Evolutionary conservation across 2,329 filamentous ascomycete genomes (phyloP).

Genomic region (Tolypocladium inflatum): DNA sequence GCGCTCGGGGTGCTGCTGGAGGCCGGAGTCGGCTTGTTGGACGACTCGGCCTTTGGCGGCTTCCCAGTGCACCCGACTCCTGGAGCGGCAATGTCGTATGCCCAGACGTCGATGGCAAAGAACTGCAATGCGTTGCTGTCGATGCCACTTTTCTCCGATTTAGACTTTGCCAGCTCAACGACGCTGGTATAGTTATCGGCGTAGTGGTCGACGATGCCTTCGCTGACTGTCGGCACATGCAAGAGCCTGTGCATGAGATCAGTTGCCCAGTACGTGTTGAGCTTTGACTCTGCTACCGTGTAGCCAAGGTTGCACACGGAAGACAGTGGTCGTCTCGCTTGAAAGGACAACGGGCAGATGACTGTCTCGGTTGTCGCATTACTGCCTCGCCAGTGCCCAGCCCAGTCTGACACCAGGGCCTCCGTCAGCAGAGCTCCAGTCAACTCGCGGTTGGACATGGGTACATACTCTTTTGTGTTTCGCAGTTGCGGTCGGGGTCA

Average conservation of each 20-base stretch:
- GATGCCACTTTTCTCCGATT: slow-evolving; percentile 36
- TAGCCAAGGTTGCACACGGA: slow-evolving; percentile 55
- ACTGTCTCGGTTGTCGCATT: slow-evolving; percentile 60
- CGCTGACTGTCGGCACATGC: slow-evolving; percentile 52
- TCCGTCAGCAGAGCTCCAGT: not conserved
- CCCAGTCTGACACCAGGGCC: slow-evolving; percentile 39
- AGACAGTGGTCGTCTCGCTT: slow-evolving; percentile 44
- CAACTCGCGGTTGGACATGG: not conserved
- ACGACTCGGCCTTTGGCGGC: too few relatives aligned
- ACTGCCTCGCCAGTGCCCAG: slow-evolving; percentile 56
- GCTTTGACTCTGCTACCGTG: slow-evolving; percentile 43
- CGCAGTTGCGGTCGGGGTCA: slow-evolving; percentile 55
- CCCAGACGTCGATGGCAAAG: too few relatives aligned
- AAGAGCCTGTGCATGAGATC: slow-evolving; percentile 53
- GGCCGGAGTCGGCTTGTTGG: not conserved
- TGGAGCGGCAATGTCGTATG: too few relatives aligned
- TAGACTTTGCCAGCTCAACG: slow-evolving; percentile 37
- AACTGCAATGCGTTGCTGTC: slow-evolving; percentile 23
- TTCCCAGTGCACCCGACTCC: too few relatives aligned
- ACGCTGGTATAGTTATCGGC: slow-evolving; percentile 47
- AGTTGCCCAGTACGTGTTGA: slow-evolving; percentile 55
- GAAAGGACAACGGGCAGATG: slow-evolving; percentile 56
- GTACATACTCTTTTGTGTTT: slow-evolving; percentile 30
- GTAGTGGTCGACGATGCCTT: slow-evolving; percentile 52
- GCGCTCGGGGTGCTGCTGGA: not conserved